phyloP scores from a whole-genome alignment of 352 stramenopile species.

The Phytophthora pisi region DNA sequence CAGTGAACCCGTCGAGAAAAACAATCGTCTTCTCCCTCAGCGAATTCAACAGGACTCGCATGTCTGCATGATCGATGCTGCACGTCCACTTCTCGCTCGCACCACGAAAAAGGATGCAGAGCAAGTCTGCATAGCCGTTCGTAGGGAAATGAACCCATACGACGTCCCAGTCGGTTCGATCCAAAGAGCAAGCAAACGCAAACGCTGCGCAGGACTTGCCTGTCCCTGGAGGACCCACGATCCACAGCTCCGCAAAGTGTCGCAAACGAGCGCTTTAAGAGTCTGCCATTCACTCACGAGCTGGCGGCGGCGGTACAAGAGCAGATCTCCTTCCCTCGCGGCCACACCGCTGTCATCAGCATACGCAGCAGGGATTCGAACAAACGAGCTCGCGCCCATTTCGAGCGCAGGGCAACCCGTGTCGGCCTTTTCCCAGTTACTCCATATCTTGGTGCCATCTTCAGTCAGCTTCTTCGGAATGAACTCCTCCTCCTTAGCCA shows the following conservation, averaged over 20 bases:
- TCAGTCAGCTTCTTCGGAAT: too few species aligned
- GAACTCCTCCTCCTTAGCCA: too few species aligned
- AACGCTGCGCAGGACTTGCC: neutral
- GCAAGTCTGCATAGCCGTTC: neutral
- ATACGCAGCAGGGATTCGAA: neutral
- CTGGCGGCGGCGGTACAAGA: neutral
- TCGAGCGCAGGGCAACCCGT: neutral
- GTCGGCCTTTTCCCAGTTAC: neutral
- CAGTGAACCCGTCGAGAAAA: neutral
- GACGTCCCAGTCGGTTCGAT: constrained; percentile 3
- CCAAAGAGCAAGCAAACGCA: neutral
- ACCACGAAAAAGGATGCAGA: neutral
- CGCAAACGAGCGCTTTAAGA: neutral
- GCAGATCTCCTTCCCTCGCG: neutral
- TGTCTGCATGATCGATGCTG: neutral
- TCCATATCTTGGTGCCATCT: neutral
- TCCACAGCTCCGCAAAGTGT: constrained; percentile 2
- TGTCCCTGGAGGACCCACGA: neutral
- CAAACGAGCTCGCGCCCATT: neutral
- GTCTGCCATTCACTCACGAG: neutral
- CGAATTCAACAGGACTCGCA: neutral
- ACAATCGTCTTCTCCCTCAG: neutral
- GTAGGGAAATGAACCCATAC: neutral
- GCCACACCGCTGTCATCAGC: neutral
- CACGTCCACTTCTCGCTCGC: neutral